A percentile compares a stretch with the other conserved stretches of the same genome.
Evolutionary conservation across 2,329 filamentous ascomycete genomes (phyloP).

Genomic region (Pseudonectria buxi): DNA sequence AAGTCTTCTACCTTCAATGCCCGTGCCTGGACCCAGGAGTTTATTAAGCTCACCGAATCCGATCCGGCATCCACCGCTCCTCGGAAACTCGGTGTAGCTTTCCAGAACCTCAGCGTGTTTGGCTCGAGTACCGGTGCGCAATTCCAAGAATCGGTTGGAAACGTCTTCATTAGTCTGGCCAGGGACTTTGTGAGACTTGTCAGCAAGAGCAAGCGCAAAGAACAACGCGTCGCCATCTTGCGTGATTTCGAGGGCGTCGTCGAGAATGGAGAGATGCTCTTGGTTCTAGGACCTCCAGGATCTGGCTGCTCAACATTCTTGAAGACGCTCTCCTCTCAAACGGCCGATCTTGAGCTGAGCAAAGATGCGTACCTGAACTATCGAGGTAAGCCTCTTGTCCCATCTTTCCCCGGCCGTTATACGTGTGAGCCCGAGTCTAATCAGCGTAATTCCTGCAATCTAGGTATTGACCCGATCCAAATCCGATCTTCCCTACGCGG

Average conservation of each 20-base stretch:
- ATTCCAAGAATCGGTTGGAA: no score
- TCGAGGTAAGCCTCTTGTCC: constrained; percentile 30
- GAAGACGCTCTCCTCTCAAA: constrained; percentile 49
- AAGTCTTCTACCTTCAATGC: no score
- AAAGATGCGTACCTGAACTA: constrained; percentile 39
- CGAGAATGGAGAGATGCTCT: constrained; percentile 22
- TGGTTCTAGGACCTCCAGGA: constrained; percentile 45
- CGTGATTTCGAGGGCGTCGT: constrained; percentile 23
- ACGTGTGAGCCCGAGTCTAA: neutral
- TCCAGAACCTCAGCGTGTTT: no score
- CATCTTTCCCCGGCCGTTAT: no score
- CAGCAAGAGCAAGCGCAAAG: constrained; percentile 2
- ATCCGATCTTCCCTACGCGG: constrained; percentile 33
- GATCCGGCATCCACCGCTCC: no score
- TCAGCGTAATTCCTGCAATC: no score
- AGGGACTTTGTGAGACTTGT: no score
- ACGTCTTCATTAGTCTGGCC: no score
- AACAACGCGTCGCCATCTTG: constrained; percentile 19
- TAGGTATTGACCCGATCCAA: constrained; percentile 9
- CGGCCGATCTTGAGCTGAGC: constrained; percentile 29
- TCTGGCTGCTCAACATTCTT: constrained; percentile 51
- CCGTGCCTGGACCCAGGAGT: no score
- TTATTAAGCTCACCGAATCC: no score
- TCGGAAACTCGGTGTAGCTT: no score
- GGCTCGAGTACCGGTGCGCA: no score